phyloP scores from a whole-genome alignment of 164 flowering plant species.

The Cinnamomum micranthum region DNA sequence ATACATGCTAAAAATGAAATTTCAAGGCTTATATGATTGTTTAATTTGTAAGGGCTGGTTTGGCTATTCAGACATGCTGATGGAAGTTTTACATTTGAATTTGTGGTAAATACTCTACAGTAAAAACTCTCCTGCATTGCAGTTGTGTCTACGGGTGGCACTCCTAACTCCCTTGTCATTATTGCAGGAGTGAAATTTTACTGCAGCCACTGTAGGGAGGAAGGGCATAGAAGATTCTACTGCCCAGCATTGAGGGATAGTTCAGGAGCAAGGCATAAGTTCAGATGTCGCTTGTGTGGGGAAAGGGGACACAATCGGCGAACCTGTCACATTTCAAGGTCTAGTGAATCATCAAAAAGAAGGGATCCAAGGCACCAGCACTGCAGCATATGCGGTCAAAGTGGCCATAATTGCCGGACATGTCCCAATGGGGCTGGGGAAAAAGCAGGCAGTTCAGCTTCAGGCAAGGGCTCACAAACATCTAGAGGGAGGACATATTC shows the following conservation, averaged over 20 bases:
- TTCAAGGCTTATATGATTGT: too few relatives aligned
- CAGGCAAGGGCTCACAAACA: not conserved
- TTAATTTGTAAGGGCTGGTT: too few relatives aligned
- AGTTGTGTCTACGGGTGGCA: too few relatives aligned
- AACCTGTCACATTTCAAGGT: constrained; percentile 49
- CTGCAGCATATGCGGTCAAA: constrained; percentile 41
- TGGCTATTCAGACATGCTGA: too few relatives aligned
- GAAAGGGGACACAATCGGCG: constrained; percentile 77
- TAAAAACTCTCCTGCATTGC: too few relatives aligned
- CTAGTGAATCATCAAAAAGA: constrained; percentile 18
- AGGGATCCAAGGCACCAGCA: constrained; percentile 7
- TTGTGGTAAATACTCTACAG: too few relatives aligned
- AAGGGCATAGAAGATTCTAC: constrained; percentile 79
- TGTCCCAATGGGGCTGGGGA: constrained; percentile 29
- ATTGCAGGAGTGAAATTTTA: constrained; percentile 62
- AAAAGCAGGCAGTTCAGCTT: not conserved
- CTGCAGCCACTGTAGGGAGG: constrained; percentile 74
- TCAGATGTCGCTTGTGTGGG: constrained; percentile 67
- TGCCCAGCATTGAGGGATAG: constrained; percentile 62
- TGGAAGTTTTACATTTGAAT: too few relatives aligned
- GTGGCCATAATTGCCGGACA: constrained; percentile 50
- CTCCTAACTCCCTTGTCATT: not conserved
- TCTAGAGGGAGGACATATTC: constrained; percentile 13
- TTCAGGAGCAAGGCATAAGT: constrained; percentile 27
- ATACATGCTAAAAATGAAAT: too few relatives aligned